Evolutionary conservation across 2,329 filamentous ascomycete genomes (phyloP), one percentile per base, ranked within the genome.

Genomic region (Daldinia sp.): DNA sequence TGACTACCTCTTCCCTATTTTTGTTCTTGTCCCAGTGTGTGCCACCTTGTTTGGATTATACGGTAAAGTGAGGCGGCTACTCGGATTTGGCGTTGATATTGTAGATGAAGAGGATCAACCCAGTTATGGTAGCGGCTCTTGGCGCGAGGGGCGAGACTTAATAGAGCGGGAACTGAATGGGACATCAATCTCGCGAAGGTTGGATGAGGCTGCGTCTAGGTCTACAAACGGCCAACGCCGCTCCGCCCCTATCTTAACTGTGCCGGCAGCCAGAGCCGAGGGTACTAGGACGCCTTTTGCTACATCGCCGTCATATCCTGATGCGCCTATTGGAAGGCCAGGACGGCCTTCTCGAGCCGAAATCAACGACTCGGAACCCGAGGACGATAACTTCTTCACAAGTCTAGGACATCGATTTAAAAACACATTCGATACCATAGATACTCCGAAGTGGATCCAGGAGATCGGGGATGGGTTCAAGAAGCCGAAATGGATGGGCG

Each of bases 21-120:
- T 98, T 72, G 90, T 99, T 35, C 84, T 98, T 20, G 78, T 98
- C 0, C 96, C 96, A 0, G 93, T 98, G 1, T 86, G 89, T 26
- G 94, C 94, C 3, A 95, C 93, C 0, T 81, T 95, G 0, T 98
- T 98, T 81, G 95, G 95, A 30, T 83, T 98, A 0, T 99, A 99
- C 78, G 92, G 93, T 44, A 91, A 89, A 70, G 87, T 95, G 30
- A 92, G 91, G 79, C 90, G 89, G 28, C 79, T 92, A 61, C 87
- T 95, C 20, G 95, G 96, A 13, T 93, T 97, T 65, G 93, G 91
- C 39, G 82, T 84, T 63, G 88, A 93, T 42, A 83, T 94, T 1
- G 89, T 94, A 48, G 92, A 93, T 39, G 92, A 89, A 20, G 89
- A 90, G 28, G 88, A 88, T 56, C 83, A 85, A 6, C 84, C 84